Evolutionary conservation across 805 yeast genomes (phyloP), one percentile per base, ranked within the genome.

Genomic region (Zygoascus tannicola): DNA sequence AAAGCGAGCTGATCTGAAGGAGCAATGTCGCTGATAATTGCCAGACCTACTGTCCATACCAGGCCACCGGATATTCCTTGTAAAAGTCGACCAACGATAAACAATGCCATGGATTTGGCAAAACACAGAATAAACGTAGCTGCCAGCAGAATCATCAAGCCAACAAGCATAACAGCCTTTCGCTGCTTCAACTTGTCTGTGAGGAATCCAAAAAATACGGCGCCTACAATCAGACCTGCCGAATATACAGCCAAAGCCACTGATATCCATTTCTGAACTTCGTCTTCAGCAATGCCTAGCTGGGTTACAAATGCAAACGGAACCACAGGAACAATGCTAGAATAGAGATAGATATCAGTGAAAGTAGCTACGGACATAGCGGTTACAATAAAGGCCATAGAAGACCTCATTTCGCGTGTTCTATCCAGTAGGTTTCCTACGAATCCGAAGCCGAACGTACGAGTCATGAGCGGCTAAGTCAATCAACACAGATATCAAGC

Each of bases 41-140:
- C 63, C 36, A 63, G 44, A 3, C 67, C 67, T 5, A 57, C 63
- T 2, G 59, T 52, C 67, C 67, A 62, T 18, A 61, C 64, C 4
- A 58, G 48, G 7, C 58, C 60, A 14, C 53, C 64, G 15, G 66
- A 55, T 5, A 57, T 32, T 5, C 67, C 67, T 39, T 62, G 67
- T 16, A 62, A 38, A 5, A 56, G 32, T 15, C 67, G 53, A 21
- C 64, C 66, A 20, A 55, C 43, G 28, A 54, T 47, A 42, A 54
- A 60, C 22, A 57, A 38, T 36, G 52, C 53, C n/a, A 54, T 42
- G 4, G 47, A 42, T n/a, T 41, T 47, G n/a, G 62, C 49, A 34
- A 61, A 49, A 32, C 55, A 50, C 4, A 60, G 49, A 33, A 62
- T 44, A n/a, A 54, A 38, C 0, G 66, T 60, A 4, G 65, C 55